Evolutionary conservation across 129 eudicot genomes (phyloP).

Genomic region (Flaveria linearis): DNA sequence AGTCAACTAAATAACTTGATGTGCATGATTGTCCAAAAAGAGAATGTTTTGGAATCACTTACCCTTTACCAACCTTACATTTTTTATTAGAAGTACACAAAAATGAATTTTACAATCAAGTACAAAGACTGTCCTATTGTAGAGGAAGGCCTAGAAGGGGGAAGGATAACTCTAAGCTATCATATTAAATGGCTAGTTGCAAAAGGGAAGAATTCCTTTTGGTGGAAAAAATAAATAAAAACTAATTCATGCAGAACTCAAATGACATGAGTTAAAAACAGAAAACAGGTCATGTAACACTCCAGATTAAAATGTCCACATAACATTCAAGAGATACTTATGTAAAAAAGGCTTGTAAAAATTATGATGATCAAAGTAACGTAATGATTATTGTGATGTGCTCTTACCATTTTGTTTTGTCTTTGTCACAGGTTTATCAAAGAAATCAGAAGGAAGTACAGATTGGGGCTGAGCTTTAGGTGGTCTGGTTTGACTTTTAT

Average conservation of each 20-base stretch:
- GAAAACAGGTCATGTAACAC: background rate
- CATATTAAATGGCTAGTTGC: background rate
- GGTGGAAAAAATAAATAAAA: background rate
- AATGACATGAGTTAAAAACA: background rate
- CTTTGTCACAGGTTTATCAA: slow-evolving; percentile 67
- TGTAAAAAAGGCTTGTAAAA: background rate
- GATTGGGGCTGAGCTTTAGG: slow-evolving; percentile 47
- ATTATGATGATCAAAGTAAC: slow-evolving; percentile 5
- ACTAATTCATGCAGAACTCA: background rate
- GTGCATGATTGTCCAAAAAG: background rate
- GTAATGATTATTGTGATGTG: slow-evolving; percentile 1
- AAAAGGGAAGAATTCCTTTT: background rate
- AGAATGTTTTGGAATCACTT: background rate
- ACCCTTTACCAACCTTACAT: background rate
- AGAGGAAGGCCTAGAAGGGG: background rate
- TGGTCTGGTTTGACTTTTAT: slow-evolving; percentile 39
- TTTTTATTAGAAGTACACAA: background rate
- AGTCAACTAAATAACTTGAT: slow-evolving; percentile 4
- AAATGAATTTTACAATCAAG: background rate
- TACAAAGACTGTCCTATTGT: background rate
- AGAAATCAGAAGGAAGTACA: slow-evolving; percentile 70
- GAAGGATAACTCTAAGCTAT: slow-evolving; percentile 12
- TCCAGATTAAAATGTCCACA: slow-evolving; percentile 1
- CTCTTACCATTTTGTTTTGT: slow-evolving; percentile 62
- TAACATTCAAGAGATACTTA: background rate